Evolutionary conservation across 768 basidiomycete genomes (phyloP), one percentile per base, ranked within the genome.

Genomic region (Roridomyces roridus): DNA sequence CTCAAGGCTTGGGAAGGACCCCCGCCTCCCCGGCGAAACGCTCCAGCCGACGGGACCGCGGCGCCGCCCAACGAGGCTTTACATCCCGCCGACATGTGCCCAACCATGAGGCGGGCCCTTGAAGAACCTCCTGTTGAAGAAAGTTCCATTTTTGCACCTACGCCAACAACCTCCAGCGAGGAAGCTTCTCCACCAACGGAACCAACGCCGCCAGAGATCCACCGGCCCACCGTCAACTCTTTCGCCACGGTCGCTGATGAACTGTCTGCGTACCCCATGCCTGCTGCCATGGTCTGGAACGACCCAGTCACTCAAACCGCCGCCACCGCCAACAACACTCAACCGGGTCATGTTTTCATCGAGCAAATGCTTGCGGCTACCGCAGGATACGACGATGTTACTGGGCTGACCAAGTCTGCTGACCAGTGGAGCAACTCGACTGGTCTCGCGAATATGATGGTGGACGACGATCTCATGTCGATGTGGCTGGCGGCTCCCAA

Each of bases 1-100:
- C 37, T 60, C 43, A 52, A 63, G 31, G 28, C 61, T 5, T 59
- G 61, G 61, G 61, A 63, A 26, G 61, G 57, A 4, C 61, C 61
- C 11, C 60, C 60, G 20, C 50, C 60, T 23, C 12, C 44, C 21
- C 31, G 31, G 10, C 10, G 7, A 23, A 59, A 42, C 20, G 20
- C 25, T 25, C 35, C 34, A 14, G 36, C 44, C n/a, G 51, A 46
- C 24, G 41, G 45, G 6, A 2, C 36, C 17, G 8, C 24, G 15
- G 47, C 8, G 24, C 23, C 24, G n/a, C 45, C 49, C 1, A 2
- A 24, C 9, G 9, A 12, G 14, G 31, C 46, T 4, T 10, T 37
- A 7, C 25, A 51, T 45, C 11, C 24, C 20, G 53, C 46, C 6
- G 53, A 59, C 39, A 63, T 63, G 61, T 63, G 61, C 25, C 57